Evolutionary conservation across 2,329 filamentous ascomycete genomes (phyloP).

Genomic region (Diaporthe citriasiana): DNA sequence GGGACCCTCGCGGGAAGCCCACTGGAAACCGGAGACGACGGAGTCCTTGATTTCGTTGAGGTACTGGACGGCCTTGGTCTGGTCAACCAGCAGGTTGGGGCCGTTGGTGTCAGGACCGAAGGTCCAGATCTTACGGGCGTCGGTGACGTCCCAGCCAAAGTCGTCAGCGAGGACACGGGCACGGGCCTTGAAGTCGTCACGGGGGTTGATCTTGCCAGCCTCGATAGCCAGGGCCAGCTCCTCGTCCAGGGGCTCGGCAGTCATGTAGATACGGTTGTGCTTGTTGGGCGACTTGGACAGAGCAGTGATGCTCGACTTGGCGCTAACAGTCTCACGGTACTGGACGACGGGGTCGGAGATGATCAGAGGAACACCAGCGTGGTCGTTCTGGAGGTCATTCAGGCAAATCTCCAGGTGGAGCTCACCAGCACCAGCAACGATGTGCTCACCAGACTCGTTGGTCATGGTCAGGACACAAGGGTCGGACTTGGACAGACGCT

Average conservation of each 20-base stretch:
- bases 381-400: constrained; percentile 99
- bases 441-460: constrained; percentile 95
- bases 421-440: constrained; percentile 99
- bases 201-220: constrained; percentile 88
- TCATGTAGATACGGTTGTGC: constrained; percentile 99
- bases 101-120: constrained; percentile 98
- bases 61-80: constrained; percentile 99
- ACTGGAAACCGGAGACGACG: constrained; percentile 99
- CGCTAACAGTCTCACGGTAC: constrained; percentile 96
- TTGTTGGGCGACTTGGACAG: constrained; percentile 99
- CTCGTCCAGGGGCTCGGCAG: constrained; percentile 90
- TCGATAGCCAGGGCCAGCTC: constrained; percentile 94
- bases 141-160: constrained; percentile 98
- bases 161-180: constrained; percentile 97
- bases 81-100: constrained; percentile 98
- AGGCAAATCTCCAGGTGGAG: constrained; percentile 99
- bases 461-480: constrained; percentile 96
- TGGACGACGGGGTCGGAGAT: constrained; percentile 98
- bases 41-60: constrained; percentile 99
- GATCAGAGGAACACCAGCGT: constrained; percentile 97
- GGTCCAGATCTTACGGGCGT: constrained; percentile 99
- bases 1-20: constrained; percentile 97
- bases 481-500: constrained; percentile 99
- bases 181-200: constrained; percentile 99
- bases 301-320: constrained; percentile 91